phyloP scores from a whole-genome alignment of 768 basidiomycete genomes.

The Chalciporus pseudorubinellus region DNA sequence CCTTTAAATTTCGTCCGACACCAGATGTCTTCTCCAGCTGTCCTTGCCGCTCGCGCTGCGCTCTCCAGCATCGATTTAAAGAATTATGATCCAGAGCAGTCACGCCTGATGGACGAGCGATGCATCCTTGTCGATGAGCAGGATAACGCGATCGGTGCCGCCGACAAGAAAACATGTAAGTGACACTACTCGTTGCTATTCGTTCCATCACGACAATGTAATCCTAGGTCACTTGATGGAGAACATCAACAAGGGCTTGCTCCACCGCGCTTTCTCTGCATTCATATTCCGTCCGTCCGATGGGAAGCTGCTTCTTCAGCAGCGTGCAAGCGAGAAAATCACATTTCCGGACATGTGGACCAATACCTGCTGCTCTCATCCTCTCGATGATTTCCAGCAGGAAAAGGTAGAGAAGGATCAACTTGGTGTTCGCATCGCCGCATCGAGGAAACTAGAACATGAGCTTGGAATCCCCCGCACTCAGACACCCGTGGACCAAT shows the following conservation, averaged over 20 bases:
- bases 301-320: constrained; percentile 90
- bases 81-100: constrained; percentile 88
- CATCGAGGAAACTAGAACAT: constrained; percentile 92
- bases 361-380: constrained; percentile 98
- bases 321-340: constrained; percentile 97
- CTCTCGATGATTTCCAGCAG: constrained; percentile 85
- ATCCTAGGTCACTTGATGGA: constrained; percentile 86
- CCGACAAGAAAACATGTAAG: constrained; percentile 96
- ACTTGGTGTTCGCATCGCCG: constrained; percentile 85
- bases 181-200: constrained; percentile 12
- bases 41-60: constrained; percentile 57
- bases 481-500: constrained; percentile 79
- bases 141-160: constrained; percentile 79
- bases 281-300: constrained; percentile 95
- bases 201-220: background rate
- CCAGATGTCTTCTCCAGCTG: constrained; percentile 59
- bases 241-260: constrained; percentile 89
- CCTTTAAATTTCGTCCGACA: constrained; percentile 4
- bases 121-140: constrained; percentile 91
- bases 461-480: constrained; percentile 86
- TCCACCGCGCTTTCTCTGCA: constrained; percentile 97
- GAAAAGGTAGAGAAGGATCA: constrained; percentile 78
- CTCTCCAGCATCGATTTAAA: constrained; percentile 77
- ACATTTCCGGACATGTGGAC: constrained; percentile 99
- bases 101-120: constrained; percentile 92